phyloP scores from a whole-genome alignment of 2,329 filamentous ascomycete genomes.

The Mariannaea elegans region DNA sequence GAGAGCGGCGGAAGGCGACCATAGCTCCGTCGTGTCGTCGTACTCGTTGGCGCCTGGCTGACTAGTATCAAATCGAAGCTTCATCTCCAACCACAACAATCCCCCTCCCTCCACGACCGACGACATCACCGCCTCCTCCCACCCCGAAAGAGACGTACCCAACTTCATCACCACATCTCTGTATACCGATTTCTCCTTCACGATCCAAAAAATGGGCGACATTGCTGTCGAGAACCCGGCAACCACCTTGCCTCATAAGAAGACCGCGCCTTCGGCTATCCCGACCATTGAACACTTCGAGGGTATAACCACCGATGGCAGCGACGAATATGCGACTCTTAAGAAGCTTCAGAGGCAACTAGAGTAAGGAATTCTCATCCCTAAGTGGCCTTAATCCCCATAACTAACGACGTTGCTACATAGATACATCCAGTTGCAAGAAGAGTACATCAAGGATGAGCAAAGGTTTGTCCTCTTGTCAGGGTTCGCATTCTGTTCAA shows the following conservation, averaged over 20 bases:
- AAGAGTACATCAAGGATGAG: conserved; percentile 99
- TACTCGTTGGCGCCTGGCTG: conserved; percentile 41
- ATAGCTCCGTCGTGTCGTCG: conserved; percentile 42
- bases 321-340: conserved; percentile 92
- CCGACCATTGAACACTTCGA: conserved; percentile 92
- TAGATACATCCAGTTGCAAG: conserved; percentile 95
- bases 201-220: conserved; percentile 76
- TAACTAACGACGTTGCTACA: conserved; percentile 38
- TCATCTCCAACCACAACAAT: conserved; percentile 27
- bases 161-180: not conserved
- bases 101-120: conserved; percentile 14
- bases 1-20: conserved; percentile 26
- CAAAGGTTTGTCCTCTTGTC: conserved; percentile 70
- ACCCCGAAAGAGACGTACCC: not conserved
- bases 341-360: conserved; percentile 97
- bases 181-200: conserved; percentile 1
- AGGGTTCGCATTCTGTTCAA: not conserved
- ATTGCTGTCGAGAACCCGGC: conserved; percentile 83
- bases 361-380: conserved; percentile 68
- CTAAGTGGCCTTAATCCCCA: not conserved
- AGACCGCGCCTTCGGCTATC: conserved; percentile 80
- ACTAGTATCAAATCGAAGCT: conserved; percentile 38
- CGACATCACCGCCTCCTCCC: conserved; percentile 12
- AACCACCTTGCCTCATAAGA: conserved; percentile 81
- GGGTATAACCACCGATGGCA: conserved; percentile 80